Conservation (phyloP, 768 basidiomycete species). For the Panellus pusillus region DNA sequence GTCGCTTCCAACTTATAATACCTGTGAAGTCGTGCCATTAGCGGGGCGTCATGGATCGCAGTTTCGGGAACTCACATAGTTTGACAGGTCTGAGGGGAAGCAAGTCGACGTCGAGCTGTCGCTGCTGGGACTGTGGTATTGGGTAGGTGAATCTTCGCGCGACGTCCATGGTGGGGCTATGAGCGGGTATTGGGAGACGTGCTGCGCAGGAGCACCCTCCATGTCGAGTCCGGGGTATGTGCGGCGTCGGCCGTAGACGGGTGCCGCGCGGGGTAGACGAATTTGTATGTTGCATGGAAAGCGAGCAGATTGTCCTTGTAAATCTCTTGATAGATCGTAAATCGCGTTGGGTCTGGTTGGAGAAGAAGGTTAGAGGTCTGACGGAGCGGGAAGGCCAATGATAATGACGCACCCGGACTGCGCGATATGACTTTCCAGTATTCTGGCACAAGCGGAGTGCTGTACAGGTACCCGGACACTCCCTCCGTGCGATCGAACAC, state of each 20-base stretch:
- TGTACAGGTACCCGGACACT: constrained; percentile 49
- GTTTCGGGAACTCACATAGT: constrained; percentile 32
- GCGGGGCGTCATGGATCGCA: constrained; percentile 11
- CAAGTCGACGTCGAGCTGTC: constrained; percentile 24
- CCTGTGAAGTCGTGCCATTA: constrained; percentile 12
- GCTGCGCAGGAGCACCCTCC: too few species aligned
- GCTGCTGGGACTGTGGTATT: constrained; percentile 17
- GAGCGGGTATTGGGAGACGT: not conserved
- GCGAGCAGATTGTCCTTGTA: constrained; percentile 38
- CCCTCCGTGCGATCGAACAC: constrained; percentile 26
- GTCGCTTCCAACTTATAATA: constrained; percentile 9
- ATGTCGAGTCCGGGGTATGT: too few species aligned
- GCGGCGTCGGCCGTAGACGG: not conserved
- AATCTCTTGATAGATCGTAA: constrained; percentile 68
- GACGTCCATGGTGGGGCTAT: not conserved
- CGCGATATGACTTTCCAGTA: constrained; percentile 64
- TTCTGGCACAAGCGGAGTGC: constrained; percentile 58
- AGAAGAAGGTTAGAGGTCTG: not conserved
- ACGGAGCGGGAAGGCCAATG: constrained; percentile 9
- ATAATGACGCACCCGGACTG: constrained; percentile 46
- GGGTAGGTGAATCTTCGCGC: constrained; percentile 13
- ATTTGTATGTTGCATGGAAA: constrained; percentile 62
- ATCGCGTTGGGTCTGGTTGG: constrained; percentile 60
- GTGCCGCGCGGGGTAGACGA: constrained; percentile 38
- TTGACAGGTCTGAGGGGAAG: constrained; percentile 31